phyloP scores from a whole-genome alignment of 306 rosid genomes.

The Cicer judaicum region DNA sequence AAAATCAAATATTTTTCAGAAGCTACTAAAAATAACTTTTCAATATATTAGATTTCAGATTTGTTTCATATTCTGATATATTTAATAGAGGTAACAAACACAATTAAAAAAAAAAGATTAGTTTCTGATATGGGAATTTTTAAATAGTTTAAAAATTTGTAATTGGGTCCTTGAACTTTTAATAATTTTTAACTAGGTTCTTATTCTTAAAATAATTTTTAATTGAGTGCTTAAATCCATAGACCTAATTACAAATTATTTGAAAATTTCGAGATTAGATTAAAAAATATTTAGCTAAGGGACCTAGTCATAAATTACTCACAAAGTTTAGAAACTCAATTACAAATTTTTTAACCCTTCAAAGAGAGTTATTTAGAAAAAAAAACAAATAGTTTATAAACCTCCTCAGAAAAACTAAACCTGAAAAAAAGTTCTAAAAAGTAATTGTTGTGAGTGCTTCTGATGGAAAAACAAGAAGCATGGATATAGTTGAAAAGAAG shows the following conservation, averaged over 20 bases:
- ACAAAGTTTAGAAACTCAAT: too few relatives aligned
- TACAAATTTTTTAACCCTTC: too few relatives aligned
- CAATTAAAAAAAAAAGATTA: neutral
- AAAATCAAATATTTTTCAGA: neutral
- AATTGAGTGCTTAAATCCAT: neutral
- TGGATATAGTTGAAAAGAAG: neutral
- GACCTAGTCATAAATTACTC: neutral
- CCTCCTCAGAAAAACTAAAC: too few relatives aligned
- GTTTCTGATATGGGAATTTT: neutral
- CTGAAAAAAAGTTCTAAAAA: neutral
- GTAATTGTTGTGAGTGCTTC: neutral
- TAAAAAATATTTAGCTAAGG: neutral
- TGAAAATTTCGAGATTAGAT: too few relatives aligned
- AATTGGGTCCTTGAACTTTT: neutral
- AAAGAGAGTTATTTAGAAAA: too few relatives aligned
- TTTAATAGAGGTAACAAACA: neutral
- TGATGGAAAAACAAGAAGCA: neutral
- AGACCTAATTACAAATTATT: neutral
- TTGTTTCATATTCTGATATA: constrained; percentile 3
- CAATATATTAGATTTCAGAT: neutral
- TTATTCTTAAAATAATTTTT: neutral
- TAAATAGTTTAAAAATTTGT: neutral
- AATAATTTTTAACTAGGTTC: neutral
- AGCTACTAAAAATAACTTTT: neutral
- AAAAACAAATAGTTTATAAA: too few relatives aligned